phyloP scores from a whole-genome alignment of 192 early-diverging fungal genomes.

The Backusella parvicylindrica region DNA sequence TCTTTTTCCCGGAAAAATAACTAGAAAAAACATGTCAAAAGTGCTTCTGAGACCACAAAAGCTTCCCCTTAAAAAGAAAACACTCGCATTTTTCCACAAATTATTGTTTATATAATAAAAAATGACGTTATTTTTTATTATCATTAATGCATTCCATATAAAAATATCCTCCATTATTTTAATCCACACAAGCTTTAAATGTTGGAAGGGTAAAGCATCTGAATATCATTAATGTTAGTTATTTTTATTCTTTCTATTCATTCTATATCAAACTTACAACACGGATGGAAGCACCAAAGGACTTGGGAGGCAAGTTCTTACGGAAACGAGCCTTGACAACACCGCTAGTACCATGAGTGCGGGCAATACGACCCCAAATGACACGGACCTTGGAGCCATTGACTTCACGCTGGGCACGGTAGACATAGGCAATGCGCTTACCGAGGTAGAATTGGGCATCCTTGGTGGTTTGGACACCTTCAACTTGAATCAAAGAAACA shows the following conservation, averaged over 20 bases:
- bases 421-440: conserved; percentile 97
- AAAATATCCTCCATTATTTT: neutral
- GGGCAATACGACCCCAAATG: conserved; percentile 96
- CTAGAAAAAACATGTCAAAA: neutral
- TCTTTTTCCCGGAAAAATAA: neutral
- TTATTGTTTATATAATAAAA: neutral
- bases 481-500: conserved; percentile 90
- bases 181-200: conserved; percentile 19
- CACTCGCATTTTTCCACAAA: too few relatives aligned
- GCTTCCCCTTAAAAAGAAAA: neutral
- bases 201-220: conserved; percentile 96
- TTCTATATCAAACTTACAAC: conserved; percentile 62
- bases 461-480: conserved; percentile 84
- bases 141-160: neutral
- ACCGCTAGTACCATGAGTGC: conserved; percentile 93
- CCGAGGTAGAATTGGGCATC: conserved; percentile 97
- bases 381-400: conserved; percentile 94
- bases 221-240: conserved; percentile 18
- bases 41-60: neutral
- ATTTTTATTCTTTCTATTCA: neutral
- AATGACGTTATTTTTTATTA: neutral
- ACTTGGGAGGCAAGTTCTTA: conserved; percentile 87
- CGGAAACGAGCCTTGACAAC: conserved; percentile 96
- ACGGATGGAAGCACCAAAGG: conserved; percentile 88
- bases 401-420: conserved; percentile 82